Base-by-base conservation (phyloP, 1,284 basidiomycete species). In the Trametes hirsuta region DNA sequence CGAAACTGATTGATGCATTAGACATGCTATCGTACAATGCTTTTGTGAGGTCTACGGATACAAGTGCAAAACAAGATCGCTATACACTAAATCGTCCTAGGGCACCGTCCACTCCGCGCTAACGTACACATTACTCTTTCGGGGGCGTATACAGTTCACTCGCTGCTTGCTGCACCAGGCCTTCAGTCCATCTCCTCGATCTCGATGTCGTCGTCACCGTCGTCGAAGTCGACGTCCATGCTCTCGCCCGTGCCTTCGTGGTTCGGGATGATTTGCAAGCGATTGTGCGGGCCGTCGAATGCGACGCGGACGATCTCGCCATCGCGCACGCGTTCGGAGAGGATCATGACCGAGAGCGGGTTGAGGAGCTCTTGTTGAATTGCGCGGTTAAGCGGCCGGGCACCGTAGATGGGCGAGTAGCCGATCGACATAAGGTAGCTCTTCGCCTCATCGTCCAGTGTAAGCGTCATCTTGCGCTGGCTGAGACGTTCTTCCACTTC, bases 281-380 rank as follows among this genome's bases (percentile, higher is more conserved):
- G 85, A 75, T 98, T 98, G 65, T 85, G 84, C 35, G 90, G 87
- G 15, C 90, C 86, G 71, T 99, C 95, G 66, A 95, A 95, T 34
- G 84, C 83, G 55, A 98, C 84, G 39, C 78, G 76, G 8, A 93
- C 91, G 0, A 75, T 81, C 75, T 97, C 95, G 39, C 90, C 90
- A 61, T 98, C 95, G 49, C 87, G 83, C 57, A 97, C 80, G 52
- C 87, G 84, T 66, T 93, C 94, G 40, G 93, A 89, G 48, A 99
- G 86, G 50, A 99, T 84, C 78, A 94, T 84, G 61, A 93, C 81
- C 18, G 94, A 95, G 47, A 99, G 79, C 9, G 97, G 97, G 75
- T 97, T 96, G 68, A 99, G 83, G 48, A 99, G 81, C 73, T 98
- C 94, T 70, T 86, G 89, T 76, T 98, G 95, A 69, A 99, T 97